Percentiles rank a stretch among this genome's conserved stretches.
phyloP scores from a whole-genome alignment of 225 moss, liverwort and hornwort species.

The Straminergon stramineum region DNA sequence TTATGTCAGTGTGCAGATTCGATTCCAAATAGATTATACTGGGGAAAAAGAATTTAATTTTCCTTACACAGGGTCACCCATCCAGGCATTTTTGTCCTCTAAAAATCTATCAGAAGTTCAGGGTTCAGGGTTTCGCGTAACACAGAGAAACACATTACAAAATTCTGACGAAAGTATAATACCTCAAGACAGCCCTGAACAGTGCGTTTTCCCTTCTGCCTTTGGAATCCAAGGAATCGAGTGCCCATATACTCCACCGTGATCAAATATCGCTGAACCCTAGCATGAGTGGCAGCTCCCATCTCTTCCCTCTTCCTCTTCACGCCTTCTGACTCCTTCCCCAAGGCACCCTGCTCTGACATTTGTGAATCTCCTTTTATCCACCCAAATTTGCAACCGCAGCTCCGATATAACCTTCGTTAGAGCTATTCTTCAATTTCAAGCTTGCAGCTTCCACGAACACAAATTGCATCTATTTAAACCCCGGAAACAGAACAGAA shows the following conservation, averaged over 20 bases:
- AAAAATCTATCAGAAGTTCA: neutral
- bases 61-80: neutral
- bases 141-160: neutral
- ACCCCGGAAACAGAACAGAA: neutral
- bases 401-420: neutral
- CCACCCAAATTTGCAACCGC: neutral
- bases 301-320: slow-evolving; percentile 50
- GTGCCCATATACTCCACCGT: slow-evolving; percentile 80
- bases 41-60: neutral
- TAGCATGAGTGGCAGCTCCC: neutral
- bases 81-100: neutral
- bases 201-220: slow-evolving; percentile 69
- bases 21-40: neutral
- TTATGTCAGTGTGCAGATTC: neutral
- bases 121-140: neutral
- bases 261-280: slow-evolving; percentile 72
- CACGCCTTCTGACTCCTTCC: slow-evolving; percentile 4
- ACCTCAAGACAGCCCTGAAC: slow-evolving; percentile 88
- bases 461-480: neutral
- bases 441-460: neutral
- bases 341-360: slow-evolving; percentile 9
- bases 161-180: slow-evolving; percentile 33
- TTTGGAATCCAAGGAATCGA: slow-evolving; percentile 79
- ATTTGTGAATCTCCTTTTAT: slow-evolving; percentile 2
- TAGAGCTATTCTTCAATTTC: neutral